Base-by-base conservation (phyloP, 2,329 filamentous ascomycete genomes). In the Colletotrichum navitas region DNA sequence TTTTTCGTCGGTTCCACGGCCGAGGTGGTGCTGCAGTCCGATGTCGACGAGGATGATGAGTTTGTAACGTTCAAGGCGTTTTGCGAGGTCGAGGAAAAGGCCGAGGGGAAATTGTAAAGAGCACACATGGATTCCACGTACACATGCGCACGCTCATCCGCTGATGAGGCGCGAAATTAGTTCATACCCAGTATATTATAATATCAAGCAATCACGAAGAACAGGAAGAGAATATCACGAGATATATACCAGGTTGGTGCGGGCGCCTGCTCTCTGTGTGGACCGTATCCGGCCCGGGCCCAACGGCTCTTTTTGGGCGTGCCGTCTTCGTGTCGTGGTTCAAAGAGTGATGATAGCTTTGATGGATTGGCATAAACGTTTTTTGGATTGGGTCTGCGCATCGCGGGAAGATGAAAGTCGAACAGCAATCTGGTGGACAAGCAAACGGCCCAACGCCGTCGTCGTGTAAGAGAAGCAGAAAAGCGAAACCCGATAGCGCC, bases 61-160 rank as follows among this genome's bases (percentile, higher is more conserved):
- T 92, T 98, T 75, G 92, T 92, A 34, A 95, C 93, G 0, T 99
- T 97, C 85, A 96, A 95, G 84, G 96, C 95, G 0, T 98, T 97
- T 80, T 97, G 94, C 78, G 95, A 98, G 84, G 86, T 97, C 72
- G 89, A 90, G 47, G 82, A 86, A 11, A 80, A 82, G 63, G 72
- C 63, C 26, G 77, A 77, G 74, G 71, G 79, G 66, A 81, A 78
- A 77, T 72, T 80, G 65, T 80, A 32, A 66, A 74, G 5, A 29
- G 63, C 16, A 11, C 18, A 10, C n/a, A 55, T 5, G 39, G 32
- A 43, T 43, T 32, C 43, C 29, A n/a, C 49, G n/a, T 43, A 59
- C 36, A 47, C 58, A 36, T 26, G 41, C 39, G 45, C 34, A 2
- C 12, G 18, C 3, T 3, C 34, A 47, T 10, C 24, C 45, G 7